phyloP scores from a whole-genome alignment of 169 alveolate genomes.

The Eimeria falciformis region DNA sequence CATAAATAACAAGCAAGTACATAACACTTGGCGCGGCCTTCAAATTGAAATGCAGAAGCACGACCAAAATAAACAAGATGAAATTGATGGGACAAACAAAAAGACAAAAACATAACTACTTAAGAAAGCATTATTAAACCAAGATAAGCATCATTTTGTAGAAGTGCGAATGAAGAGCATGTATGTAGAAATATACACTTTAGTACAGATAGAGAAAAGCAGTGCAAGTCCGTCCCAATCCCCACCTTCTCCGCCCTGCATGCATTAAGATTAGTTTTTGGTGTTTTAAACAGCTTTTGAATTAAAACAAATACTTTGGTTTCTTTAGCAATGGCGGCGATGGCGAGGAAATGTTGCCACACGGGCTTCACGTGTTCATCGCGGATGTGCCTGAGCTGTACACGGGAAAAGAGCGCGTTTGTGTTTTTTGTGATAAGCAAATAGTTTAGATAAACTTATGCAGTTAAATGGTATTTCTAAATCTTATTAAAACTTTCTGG shows the following conservation, averaged over 20 bases:
- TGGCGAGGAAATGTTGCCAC: slow-evolving; percentile 48
- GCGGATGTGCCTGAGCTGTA: slow-evolving; percentile 14
- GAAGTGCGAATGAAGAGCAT: neutral
- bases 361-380: slow-evolving; percentile 25
- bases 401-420: neutral
- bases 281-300: neutral
- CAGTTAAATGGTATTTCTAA: neutral
- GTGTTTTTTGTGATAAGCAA: neutral
- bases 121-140: too few relatives aligned
- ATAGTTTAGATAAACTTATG: neutral
- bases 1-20: neutral
- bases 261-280: too few relatives aligned
- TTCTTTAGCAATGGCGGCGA: slow-evolving; percentile 30
- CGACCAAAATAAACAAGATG: too few relatives aligned
- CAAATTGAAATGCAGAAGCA: neutral
- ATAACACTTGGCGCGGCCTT: neutral
- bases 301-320: neutral
- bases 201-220: neutral
- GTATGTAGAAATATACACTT: neutral
- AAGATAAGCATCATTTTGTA: neutral
- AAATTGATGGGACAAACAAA: neutral
- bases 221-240: too few relatives aligned
- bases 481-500: neutral
- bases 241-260: too few relatives aligned
- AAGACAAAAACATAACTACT: neutral